Base-by-base conservation (phyloP, 805 yeast genomes). In the Pichia insulana region DNA sequence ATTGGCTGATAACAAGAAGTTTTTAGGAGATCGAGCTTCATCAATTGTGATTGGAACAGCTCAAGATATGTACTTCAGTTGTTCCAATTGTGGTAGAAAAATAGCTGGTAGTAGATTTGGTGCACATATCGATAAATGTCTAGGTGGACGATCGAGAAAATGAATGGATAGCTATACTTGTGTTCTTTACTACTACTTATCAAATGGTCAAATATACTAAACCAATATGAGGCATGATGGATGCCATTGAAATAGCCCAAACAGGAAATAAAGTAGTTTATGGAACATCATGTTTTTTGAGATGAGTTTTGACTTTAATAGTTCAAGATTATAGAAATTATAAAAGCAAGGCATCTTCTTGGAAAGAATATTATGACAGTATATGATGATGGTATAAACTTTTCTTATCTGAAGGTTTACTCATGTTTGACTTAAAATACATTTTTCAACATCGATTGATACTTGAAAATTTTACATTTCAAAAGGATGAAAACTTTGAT, bases 91-190 rank as follows among this genome's bases (percentile, higher is more conserved):
- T 61, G 79, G 76, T 16, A 69, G 98, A 43, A 86, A 81, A 54
- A 82, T 90, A 7, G 90, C 96, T 0, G 96, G 95, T 1, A 82
- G 85, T 31, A 68, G 98, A 45, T 89, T 86, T 69, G 97, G 97
- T 2, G 88, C 85, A 34, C 98, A 90, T 62, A 71, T 90, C 26
- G 94, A 88, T 57, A 78, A 95, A 53, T 90, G 98, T 58, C 62
- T 88, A 19, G 85, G 86, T 35, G 83, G 96, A 11, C 72, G 84
- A 44, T 67, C 69, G 20, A 64, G 79, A 49, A 67, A 71, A 48
- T 65, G 25, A 22, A 22, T 5, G 8, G 25, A 22, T 22, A n/a
- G n/a, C n/a, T n/a, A 22, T 22, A 6, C 5, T 5, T 12, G 7
- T 28, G 13, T 7, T 28, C 31, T 6, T 12, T 28, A 12, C 10